phyloP scores from a whole-genome alignment of 805 yeast species.

The Starmera quercuum region DNA sequence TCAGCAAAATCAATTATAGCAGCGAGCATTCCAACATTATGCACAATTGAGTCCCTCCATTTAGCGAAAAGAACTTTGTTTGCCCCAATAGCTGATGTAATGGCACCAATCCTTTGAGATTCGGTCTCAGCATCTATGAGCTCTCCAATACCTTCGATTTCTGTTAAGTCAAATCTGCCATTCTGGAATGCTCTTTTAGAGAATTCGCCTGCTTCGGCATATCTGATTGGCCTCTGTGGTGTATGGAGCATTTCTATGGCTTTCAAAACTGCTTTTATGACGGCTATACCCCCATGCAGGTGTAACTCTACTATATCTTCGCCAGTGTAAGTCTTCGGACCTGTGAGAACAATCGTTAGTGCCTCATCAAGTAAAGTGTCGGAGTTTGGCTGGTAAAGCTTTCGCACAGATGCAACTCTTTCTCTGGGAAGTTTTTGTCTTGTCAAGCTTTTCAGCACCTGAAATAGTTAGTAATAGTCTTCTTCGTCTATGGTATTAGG shows the following conservation, averaged over 20 bases:
- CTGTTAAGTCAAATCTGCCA: conserved; percentile 77
- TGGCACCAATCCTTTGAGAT: conserved; percentile 68
- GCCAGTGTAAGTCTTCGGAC: conserved; percentile 84
- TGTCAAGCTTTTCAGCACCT: conserved; percentile 42
- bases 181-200: conserved; percentile 81
- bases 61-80: conserved; percentile 42
- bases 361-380: conserved; percentile 65
- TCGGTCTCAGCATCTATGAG: conserved; percentile 94
- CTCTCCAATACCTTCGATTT: conserved; percentile 84
- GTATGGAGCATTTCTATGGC: conserved; percentile 52
- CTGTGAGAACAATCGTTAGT: conserved; percentile 55
- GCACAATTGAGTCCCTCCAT: conserved; percentile 66
- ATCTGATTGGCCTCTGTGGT: conserved; percentile 44
- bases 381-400: conserved; percentile 37
- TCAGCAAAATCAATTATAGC: conserved; percentile 95
- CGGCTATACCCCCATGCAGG: conserved; percentile 89
- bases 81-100: conserved; percentile 65
- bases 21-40: conserved; percentile 66
- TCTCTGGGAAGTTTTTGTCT: conserved; percentile 33
- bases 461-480: neutral
- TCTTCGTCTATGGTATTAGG: neutral
- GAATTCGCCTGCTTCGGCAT: conserved; percentile 93
- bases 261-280: conserved; percentile 56
- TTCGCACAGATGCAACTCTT: conserved; percentile 50
- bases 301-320: conserved; percentile 89